Percentiles rank a stretch among this genome's conserved stretches.
Conservation (phyloP, 2,329 filamentous ascomycete species). For the Seiridium unicorne region DNA sequence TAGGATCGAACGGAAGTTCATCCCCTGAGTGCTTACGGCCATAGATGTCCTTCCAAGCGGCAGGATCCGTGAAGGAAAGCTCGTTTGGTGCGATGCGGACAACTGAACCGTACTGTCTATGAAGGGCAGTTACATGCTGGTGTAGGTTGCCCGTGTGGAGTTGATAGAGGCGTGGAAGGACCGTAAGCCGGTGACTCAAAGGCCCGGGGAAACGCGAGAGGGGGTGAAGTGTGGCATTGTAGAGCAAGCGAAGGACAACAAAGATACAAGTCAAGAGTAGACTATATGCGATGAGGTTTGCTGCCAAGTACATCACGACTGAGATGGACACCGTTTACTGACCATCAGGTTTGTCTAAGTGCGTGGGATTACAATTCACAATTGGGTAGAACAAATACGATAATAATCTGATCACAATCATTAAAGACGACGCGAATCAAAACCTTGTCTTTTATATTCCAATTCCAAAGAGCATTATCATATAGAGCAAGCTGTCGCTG, state of each 20-base stretch:
- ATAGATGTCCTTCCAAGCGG: slow-evolving; percentile 17
- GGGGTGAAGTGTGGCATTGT: background rate
- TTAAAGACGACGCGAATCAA: too few relatives aligned
- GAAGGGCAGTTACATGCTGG: background rate
- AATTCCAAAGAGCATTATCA: too few relatives aligned
- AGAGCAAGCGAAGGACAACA: background rate
- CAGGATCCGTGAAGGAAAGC: slow-evolving; percentile 12
- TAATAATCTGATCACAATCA: too few relatives aligned
- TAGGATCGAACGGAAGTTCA: background rate
- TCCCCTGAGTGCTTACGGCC: background rate
- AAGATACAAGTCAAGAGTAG: background rate
- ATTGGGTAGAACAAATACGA: too few relatives aligned
- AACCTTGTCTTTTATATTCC: too few relatives aligned
- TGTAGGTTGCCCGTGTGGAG: background rate
- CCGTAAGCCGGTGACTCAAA: background rate
- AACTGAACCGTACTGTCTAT: slow-evolving; percentile 8
- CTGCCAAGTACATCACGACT: too few relatives aligned
- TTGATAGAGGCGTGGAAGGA: background rate
- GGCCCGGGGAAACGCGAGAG: background rate
- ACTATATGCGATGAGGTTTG: too few relatives aligned
- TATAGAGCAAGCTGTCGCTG: too few relatives aligned
- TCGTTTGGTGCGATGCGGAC: slow-evolving; percentile 16
- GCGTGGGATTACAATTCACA: too few relatives aligned
- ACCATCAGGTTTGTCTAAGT: too few relatives aligned
- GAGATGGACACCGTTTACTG: too few relatives aligned